Evolutionary conservation across 495 filamentous ascomycete genomes (phyloP).

Genomic region (Lophiotrema nucula): DNA sequence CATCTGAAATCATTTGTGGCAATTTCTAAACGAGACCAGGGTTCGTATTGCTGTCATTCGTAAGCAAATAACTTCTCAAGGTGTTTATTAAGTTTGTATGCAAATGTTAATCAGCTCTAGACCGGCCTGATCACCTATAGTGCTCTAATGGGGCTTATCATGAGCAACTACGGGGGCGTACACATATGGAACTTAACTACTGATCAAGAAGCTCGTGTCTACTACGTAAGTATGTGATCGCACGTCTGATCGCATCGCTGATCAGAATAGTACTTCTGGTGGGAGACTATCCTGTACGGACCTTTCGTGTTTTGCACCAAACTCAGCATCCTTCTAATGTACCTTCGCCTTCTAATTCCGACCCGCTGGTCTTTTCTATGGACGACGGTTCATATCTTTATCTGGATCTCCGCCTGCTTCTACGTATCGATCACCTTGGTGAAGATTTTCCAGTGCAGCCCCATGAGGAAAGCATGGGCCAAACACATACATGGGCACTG

Average conservation of each 20-base stretch:
- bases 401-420: slow-evolving; percentile 9
- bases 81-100: background rate
- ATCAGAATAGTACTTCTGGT: slow-evolving; percentile 14
- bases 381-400: slow-evolving; percentile 10
- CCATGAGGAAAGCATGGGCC: slow-evolving; percentile 2
- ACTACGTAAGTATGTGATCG: slow-evolving; percentile 3
- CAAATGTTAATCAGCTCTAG: background rate
- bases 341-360: slow-evolving; percentile 18
- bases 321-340: slow-evolving; percentile 14
- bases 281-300: slow-evolving; percentile 18
- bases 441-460: slow-evolving; percentile 23
- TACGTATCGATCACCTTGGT: slow-evolving; percentile 12
- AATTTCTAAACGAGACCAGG: too few species aligned
- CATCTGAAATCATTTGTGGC: too few species aligned
- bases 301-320: slow-evolving; percentile 22
- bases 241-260: background rate
- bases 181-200: slow-evolving; percentile 15
- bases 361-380: slow-evolving; percentile 14
- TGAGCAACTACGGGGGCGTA: slow-evolving; percentile 9
- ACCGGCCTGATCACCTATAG: slow-evolving; percentile 5
- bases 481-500: slow-evolving; percentile 10
- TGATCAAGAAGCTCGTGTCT: background rate
- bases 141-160: slow-evolving; percentile 2
- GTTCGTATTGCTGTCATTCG: slow-evolving; percentile 19
- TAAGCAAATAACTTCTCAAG: slow-evolving; percentile 1